Base-by-base conservation (phyloP, 192 early-diverging fungal species). In the Cladochytrium replicatum region DNA sequence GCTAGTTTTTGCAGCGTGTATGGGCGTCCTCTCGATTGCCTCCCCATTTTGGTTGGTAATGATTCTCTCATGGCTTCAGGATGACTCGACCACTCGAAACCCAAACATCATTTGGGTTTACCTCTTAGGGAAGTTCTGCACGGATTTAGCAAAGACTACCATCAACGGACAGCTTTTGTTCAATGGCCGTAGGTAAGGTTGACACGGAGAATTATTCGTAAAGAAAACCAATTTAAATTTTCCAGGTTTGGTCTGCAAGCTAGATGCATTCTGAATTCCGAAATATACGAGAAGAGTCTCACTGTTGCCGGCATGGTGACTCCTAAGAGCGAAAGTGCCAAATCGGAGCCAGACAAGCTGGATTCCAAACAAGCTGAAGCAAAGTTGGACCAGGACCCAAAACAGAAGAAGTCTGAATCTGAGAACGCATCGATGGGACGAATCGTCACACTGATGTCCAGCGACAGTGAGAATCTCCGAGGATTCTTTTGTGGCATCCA, bases 81-180 rank as follows among this genome's bases (percentile, higher is more conserved):
- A n/a, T n/a, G n/a, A n/a, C n/a, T n/a, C n/a, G n/a, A n/a, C n/a
- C n/a, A n/a, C n/a, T n/a, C n/a, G n/a, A n/a, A n/a, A n/a, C n/a
- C n/a, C n/a, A n/a, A n/a, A n/a, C n/a, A n/a, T n/a, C n/a, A n/a
- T n/a, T n/a, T 34, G 63, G 49, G 27, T 15, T 2, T 63, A 65
- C 32, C 54, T 71, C 29, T 11, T 58, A 19, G 57, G 55, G 1
- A 44, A 73, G 21, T 68, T 76, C 24, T 19, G 38, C 2, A 51
- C 38, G 17, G 45, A 57, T 4, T 15, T 70, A 6, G 9, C 63
- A 9, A 50, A 60, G n/a, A 31, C 56, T 1, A 26, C 61, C 2
- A 55, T 50, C 39, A 62, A 77, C 26, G 62, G 60, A 26, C 75
- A 69, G 23, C 43, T 59, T 21, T 78, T 59, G 41, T 76, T 73